Base-by-base conservation (phyloP, 495 filamentous ascomycete genomes). In the Staphylotrichum longicolle region DNA sequence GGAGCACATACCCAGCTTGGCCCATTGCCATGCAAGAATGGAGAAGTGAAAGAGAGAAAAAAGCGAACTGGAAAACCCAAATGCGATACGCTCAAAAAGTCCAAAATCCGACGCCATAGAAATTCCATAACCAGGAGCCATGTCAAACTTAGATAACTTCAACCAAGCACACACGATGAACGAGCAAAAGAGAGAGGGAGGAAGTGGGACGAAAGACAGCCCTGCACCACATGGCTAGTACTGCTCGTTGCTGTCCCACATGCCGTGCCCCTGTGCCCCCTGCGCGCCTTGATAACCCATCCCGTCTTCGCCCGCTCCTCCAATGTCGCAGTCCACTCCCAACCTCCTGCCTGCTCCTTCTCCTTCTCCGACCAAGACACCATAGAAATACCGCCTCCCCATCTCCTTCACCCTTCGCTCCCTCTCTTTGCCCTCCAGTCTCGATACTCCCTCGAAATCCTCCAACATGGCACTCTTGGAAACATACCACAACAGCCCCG, bases 401-500 rank as follows among this genome's bases (percentile, higher is more conserved):
- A 62, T 51, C 53, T 67, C 60, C 49, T 44, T 52, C 5, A 70
- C 57, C 8, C 65, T 54, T 9, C 34, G 15, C 4, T 64, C 66
- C n/a, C 68, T 63, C 33, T 64, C 64, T 30, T 61, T 42, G 3
- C 53, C 51, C 3, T 62, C 56, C 45, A 72, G 47, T 46, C 27
- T 48, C 27, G 71, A 68, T n/a, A 74, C 54, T 0, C 68, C 71
- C 30, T 67, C 62, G 27, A 76, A 60, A 34, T 70, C 62, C 4
- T 54, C 50, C 58, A 70, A 51, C 61, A 73, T 64, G 14, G 42
- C 57, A 5, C 66, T 68, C 51, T 67, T 58, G 12, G 68, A 66
- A 0, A 76, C 70, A 34, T 76, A 76, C 44, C 62, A 76, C 68
- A 73, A 40, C 45, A 65, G 39, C 5, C 74, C 74, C 3, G 66